Base-by-base conservation (phyloP, 192 early-diverging fungal species). In the Mortierella alpina region DNA sequence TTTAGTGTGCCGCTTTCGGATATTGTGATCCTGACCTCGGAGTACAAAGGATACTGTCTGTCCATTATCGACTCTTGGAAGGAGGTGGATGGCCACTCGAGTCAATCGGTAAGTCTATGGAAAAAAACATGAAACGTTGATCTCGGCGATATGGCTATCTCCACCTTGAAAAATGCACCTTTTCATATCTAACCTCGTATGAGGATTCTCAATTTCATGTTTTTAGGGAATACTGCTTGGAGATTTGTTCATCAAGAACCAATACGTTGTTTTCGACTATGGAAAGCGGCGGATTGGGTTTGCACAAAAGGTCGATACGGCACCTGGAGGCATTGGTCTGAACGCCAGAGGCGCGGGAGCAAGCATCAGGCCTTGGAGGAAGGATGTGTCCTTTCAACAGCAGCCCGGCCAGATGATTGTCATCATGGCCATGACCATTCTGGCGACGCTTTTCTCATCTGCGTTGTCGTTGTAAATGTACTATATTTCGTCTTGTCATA, bases 231-330 rank as follows among this genome's bases (percentile, higher is more conserved):
- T 80, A 5, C 46, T 80, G n/a, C 55, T 80, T 31, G 77, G 77
- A 20, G 77, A 80, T 47, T 46, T 80, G 8, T 80, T 80, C 51
- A 68, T 80, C 70, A 80, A 80, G 60, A 80, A 80, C 48, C 77
- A 80, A 50, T 80, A 80, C 17, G 77, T 80, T 3, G 77, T 80
- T 2, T 80, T 63, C 54, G 70, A 80, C 52, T 80, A 80, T 50
- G 40, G 20, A 1, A 72, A 63, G 22, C 12, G 20, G 15, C 69
- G 31, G 48, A 72, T 80, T 52, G 77, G 77, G 23, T 80, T 80
- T 45, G 77, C 77, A 0, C 54, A 51, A 53, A 80, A 80, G 31
- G 70, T 80, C 6, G 56, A 68, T 31, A 50, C 15, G 22, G 65
- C 66, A 54, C 31, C 69, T 10, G 65, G 65, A 22, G 77, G 77